A percentile compares a stretch with the other conserved stretches of the same genome.
Evolutionary conservation across 148 eudicot species (phyloP).

Genomic region (Polygonum aviculare): DNA sequence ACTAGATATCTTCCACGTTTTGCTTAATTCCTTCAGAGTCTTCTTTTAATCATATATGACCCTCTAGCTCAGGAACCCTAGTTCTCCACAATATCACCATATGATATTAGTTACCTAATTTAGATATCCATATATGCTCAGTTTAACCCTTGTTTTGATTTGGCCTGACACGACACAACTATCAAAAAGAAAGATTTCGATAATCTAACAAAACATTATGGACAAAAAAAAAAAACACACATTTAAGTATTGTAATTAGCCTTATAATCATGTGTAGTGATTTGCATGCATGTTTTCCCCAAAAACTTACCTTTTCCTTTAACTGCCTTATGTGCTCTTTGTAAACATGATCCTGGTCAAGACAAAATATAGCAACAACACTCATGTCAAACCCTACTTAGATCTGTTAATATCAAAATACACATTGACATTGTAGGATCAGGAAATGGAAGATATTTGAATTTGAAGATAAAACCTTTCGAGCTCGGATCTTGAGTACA

Average conservation of each 20-base stretch:
- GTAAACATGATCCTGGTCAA: constrained; percentile 48
- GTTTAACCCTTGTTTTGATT: neutral
- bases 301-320: constrained; percentile 47
- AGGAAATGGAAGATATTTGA: neutral
- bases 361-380: constrained; percentile 10
- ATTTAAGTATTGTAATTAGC: neutral
- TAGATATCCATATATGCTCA: neutral
- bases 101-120: neutral
- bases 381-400: neutral
- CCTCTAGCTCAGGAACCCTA: neutral
- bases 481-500: constrained; percentile 52
- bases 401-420: neutral
- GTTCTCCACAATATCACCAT: neutral
- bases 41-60: neutral
- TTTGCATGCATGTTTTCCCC: neutral
- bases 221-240: neutral
- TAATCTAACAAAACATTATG: neutral
- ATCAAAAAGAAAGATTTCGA: neutral
- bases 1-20: neutral
- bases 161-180: neutral
- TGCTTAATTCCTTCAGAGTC: neutral
- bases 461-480: constrained; percentile 38
- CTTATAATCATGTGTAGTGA: neutral
- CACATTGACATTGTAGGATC: neutral
- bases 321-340: constrained; percentile 42